Conservation (phyloP, 75 land plant species). For the Cupressus sempervirens region DNA sequence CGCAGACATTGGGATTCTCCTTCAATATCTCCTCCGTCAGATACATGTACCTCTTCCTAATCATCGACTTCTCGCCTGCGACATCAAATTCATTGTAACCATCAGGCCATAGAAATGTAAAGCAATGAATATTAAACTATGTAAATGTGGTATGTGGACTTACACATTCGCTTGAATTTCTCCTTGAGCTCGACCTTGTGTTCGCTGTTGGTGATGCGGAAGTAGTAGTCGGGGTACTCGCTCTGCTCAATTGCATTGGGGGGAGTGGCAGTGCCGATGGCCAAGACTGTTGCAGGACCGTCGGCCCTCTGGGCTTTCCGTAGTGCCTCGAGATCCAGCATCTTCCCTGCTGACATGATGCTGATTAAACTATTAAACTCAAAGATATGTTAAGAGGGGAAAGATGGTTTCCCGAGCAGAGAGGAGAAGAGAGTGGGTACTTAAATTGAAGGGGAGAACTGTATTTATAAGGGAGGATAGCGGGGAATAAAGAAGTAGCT, state of each 20-base stretch:
- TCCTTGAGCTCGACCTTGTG: slow-evolving; percentile 44
- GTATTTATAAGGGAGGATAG: too few species aligned
- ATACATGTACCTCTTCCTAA: slow-evolving; percentile 42
- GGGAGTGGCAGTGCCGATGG: slow-evolving; percentile 46
- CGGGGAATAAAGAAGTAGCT: too few species aligned
- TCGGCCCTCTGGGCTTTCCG: slow-evolving; percentile 32
- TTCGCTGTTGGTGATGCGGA: slow-evolving; percentile 41
- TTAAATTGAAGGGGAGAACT: too few species aligned
- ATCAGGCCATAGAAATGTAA: neutral
- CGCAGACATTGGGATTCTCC: slow-evolving; percentile 45
- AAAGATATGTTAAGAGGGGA: too few species aligned
- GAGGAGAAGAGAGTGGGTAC: too few species aligned
- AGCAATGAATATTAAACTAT: too few species aligned
- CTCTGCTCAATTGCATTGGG: slow-evolving; percentile 32
- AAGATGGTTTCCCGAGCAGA: too few species aligned
- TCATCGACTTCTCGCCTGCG: slow-evolving; percentile 55
- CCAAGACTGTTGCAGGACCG: slow-evolving; percentile 45
- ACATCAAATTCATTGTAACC: neutral
- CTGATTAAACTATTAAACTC: neutral
- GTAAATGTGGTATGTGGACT: neutral
- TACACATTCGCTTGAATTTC: slow-evolving; percentile 46
- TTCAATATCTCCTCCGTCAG: slow-evolving; percentile 48
- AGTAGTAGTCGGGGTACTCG: slow-evolving; percentile 44
- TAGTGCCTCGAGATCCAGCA: slow-evolving; percentile 1
- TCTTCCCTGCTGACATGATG: neutral